These are phyloP conservation scores for Clavispora carvajalis DNA, from an alignment of 805 yeast genomes.

Conservation along the genomic window DNA sequence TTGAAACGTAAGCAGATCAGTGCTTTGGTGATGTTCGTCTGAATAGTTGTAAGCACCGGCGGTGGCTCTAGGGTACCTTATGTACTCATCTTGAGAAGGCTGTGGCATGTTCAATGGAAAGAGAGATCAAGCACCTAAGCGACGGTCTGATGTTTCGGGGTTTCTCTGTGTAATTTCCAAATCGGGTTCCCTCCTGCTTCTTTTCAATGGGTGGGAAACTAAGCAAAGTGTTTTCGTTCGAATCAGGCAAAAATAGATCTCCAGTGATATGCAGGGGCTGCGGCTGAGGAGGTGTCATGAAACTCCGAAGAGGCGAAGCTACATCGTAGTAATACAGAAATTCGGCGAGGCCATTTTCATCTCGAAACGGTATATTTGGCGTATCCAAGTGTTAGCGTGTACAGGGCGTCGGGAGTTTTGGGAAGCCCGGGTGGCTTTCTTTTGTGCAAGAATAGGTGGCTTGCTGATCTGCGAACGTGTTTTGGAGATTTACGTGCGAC, in stretches of 20 bases:
- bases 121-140: no score
- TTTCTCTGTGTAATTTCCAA: no score
- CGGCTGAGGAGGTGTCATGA: background rate
- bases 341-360: background rate
- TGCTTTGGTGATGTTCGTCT: conserved; percentile 6
- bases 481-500: no score
- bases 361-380: no score
- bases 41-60: conserved; percentile 13
- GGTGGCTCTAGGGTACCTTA: conserved; percentile 5
- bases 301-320: background rate
- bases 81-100: conserved; percentile 3
- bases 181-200: no score
- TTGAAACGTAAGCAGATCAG: conserved; percentile 11
- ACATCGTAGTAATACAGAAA: background rate
- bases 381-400: no score
- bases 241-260: background rate
- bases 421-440: no score
- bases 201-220: background rate
- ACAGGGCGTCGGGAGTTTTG: no score
- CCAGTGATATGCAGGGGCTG: background rate
- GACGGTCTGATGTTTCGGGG: no score
- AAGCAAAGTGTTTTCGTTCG: background rate
- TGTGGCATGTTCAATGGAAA: background rate
- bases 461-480: no score
- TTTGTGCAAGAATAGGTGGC: no score